Evolutionary conservation across 2,329 filamentous ascomycete genomes (phyloP).

Genomic region (Dactylellina parvicollis): DNA sequence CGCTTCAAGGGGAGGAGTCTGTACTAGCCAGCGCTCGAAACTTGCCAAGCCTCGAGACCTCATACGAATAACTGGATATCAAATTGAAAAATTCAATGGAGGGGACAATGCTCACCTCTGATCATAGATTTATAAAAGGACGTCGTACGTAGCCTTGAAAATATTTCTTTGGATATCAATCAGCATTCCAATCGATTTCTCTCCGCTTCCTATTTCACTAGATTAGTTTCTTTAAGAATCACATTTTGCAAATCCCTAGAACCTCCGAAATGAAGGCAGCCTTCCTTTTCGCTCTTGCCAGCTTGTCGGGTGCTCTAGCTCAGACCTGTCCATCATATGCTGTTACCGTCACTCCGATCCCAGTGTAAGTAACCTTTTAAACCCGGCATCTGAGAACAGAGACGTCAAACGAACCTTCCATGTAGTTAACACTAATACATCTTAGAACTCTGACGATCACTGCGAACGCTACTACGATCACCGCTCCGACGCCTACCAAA

Average conservation of each 20-base stretch:
- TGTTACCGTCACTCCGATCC: constrained; percentile 42
- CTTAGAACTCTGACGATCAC: constrained; percentile 43
- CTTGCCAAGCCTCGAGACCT: no score
- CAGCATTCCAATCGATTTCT: no score
- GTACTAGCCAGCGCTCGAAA: no score
- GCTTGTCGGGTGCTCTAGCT: constrained; percentile 32
- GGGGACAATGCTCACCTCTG: no score
- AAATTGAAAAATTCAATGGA: no score
- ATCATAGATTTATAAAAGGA: no score
- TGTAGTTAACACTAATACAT: constrained; percentile 4
- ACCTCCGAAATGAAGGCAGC: constrained; percentile 43
- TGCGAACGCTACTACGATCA: constrained; percentile 44
- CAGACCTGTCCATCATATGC: constrained; percentile 48
- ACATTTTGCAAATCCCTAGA: not conserved
- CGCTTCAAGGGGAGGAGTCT: no score
- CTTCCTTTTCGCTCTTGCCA: constrained; percentile 27
- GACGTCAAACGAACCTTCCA: not conserved
- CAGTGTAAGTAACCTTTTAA: constrained; percentile 25
- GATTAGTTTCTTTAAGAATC: no score
- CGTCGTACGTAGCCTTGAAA: no score
- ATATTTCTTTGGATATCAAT: no score
- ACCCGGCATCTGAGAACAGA: not conserved
- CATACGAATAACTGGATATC: no score
- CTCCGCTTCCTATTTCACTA: no score
- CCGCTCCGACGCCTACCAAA: constrained; percentile 35